Evolutionary conservation across 495 filamentous ascomycete genomes (phyloP).

Genomic region (Neurospora sp.): DNA sequence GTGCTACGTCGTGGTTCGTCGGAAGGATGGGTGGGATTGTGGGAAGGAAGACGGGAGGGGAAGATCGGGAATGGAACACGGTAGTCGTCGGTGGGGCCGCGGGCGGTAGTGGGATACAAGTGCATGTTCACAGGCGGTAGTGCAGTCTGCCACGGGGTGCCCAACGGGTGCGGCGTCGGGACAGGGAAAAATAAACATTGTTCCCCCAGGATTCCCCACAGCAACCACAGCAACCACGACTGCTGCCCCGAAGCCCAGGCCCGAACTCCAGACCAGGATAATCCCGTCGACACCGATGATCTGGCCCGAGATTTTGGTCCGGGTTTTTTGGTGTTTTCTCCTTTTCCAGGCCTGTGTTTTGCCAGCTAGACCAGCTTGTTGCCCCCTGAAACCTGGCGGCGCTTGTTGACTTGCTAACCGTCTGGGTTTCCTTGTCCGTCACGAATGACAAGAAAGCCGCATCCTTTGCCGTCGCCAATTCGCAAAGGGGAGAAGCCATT

Average conservation of each 20-base stretch:
- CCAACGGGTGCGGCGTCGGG: not conserved
- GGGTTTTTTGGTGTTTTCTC: not conserved
- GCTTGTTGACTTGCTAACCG: not conserved
- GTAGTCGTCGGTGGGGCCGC: constrained; percentile 33
- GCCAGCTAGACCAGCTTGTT: not conserved
- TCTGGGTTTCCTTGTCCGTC: not conserved
- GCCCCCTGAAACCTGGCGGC: not conserved
- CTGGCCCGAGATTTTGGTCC: not conserved
- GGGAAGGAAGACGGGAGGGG: constrained; percentile 3
- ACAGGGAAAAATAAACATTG: not conserved
- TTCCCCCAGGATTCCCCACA: not conserved
- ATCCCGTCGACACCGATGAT: not conserved
- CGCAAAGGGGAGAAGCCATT: not conserved
- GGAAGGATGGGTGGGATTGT: not conserved
- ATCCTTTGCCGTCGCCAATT: not conserved
- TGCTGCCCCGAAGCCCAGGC: not conserved
- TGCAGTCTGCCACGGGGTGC: not conserved
- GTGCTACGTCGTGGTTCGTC: not conserved
- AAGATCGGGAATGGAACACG: constrained; percentile 27
- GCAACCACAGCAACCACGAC: not conserved
- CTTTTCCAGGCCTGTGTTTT: not conserved
- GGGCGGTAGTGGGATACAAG: constrained; percentile 7
- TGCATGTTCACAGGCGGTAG: not conserved
- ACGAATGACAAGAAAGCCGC: not conserved
- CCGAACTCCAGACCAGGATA: not conserved